Evolutionary conservation across 805 yeast genomes (phyloP).

Genomic region (Saccharomycopsis fibuligera): DNA sequence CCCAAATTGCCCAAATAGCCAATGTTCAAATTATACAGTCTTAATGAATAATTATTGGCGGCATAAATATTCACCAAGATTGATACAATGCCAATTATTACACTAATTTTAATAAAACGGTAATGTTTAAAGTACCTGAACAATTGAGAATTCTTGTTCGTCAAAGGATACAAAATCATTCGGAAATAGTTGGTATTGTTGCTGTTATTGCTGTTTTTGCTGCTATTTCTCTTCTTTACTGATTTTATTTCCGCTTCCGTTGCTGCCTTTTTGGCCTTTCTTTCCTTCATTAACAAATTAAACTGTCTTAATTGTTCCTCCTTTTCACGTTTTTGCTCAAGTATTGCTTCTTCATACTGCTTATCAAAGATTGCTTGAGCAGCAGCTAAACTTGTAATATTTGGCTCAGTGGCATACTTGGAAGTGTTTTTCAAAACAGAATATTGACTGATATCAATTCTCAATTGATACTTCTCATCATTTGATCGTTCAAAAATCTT

Average conservation of each 20-base stretch:
- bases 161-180: slow-evolving; percentile 3
- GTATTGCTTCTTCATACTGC: slow-evolving; percentile 1
- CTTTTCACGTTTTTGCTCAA: slow-evolving; percentile 7
- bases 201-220: background rate
- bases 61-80: slow-evolving; percentile 9
- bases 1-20: background rate
- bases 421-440: slow-evolving; percentile 16
- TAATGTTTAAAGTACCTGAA: background rate
- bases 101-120: slow-evolving; percentile 9
- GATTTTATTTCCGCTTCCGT: background rate
- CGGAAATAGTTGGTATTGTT: slow-evolving; percentile 3
- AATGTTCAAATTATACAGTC: background rate
- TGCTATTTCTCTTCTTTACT: background rate
- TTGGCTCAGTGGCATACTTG: background rate
- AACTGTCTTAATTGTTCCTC: slow-evolving; percentile 11
- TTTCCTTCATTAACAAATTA: slow-evolving; percentile 7
- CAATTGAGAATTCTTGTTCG: background rate
- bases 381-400: background rate
- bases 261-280: slow-evolving; percentile 3
- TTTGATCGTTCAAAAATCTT: background rate
- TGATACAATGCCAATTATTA: slow-evolving; percentile 13
- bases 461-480: background rate
- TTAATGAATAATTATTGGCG: too few relatives aligned
- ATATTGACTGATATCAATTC: slow-evolving; percentile 1
- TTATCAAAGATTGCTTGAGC: background rate